Base-by-base conservation (phyloP, 768 basidiomycete genomes). In the Pulveroboletus ravenelii region DNA sequence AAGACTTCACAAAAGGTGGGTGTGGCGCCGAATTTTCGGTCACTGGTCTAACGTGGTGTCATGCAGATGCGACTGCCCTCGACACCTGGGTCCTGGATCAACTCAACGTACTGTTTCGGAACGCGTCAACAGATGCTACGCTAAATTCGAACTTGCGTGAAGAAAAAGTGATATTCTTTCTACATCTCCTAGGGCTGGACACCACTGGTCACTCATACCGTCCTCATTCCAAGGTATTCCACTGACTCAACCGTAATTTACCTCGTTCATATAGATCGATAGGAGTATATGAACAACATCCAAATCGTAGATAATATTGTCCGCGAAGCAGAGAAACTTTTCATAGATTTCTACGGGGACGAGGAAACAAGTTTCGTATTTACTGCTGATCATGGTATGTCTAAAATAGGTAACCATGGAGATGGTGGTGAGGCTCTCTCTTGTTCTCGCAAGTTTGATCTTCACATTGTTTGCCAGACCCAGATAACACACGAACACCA, bases 371-470 rank as follows among this genome's bases (percentile, higher is more conserved):
- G 78, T 51, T 92, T 77, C 61, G 68, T 93, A 30, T 93, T 90
- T 63, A 93, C 87, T 3, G 88, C 91, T 0, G 91, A 93, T 64
- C 91, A 93, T 62, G 91, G 91, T 9, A 93, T 93, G 91, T 88
- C 87, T 5, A 78, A 74, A 30, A 85, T 90, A 47, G 91, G 91
- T 12, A 93, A 92, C 61, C 91, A 93, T 51, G 91, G 91, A 5
- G 91, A 93, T 53, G 91, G 91, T 34, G 83, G 88, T 87, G 60
- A 62, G 73, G 64, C 46, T 39, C 42, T 8, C 43, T 44, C 38
- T n/a, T 17, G 27, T 41, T 34, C 39, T 34, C 9, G 27, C 47
- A 44, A 42, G 44, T 38, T 40, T 29, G 31, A 17, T 17, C 32
- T 49, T 55, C 53, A 58, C 10, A 39, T n/a, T n/a, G 25, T 29